Base-by-base conservation (phyloP, 768 basidiomycete genomes). In the Leccinum uliginosum region DNA sequence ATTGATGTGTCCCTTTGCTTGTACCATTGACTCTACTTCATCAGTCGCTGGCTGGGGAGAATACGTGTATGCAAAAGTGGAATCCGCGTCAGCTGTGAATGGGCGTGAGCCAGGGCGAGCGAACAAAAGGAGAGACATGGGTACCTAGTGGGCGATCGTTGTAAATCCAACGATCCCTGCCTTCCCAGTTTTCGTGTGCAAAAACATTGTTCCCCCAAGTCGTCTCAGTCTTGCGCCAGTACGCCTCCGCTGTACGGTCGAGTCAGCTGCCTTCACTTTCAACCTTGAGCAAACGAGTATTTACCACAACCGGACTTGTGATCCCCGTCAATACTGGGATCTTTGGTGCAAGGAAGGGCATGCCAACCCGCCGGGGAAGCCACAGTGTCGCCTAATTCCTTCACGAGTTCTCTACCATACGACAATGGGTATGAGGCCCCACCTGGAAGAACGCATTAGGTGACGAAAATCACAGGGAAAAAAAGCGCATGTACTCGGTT, bases 341-440 rank as follows among this genome's bases (percentile, higher is more conserved):
- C 91, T 60, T 84, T 80, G 8, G 73, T 64, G 60, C 78, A 78
- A 14, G 94, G 94, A 50, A 98, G 76, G 0, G 86, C 69, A 67
- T 99, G 96, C 96, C 96, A 99, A 4, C 96, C 96, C 46, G 81
- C 78, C 14, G 96, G 96, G 49, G 89, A 90, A 6, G 95, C 93
- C 8, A 86, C 71, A 0, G 68, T 66, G 69, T 99, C 96, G 60
- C 82, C 84, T 64, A 84, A 85, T 75, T 89, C 86, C 65, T 81
- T 80, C 58, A 78, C 74, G 5, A 81, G 29, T 14, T 55, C 57
- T 47, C 70, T 67, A 27, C 71, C 71, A 24, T 63, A 72, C 0
- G 59, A 14, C 3, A 69, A 34, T 3, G 71, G 52, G 45, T 60
- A 51, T 19, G 38, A 6, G 1, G 4, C 4, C 12, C 7, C 53